Base-by-base conservation (phyloP, 2,329 filamentous ascomycete species). In the Catunica adiposa region DNA sequence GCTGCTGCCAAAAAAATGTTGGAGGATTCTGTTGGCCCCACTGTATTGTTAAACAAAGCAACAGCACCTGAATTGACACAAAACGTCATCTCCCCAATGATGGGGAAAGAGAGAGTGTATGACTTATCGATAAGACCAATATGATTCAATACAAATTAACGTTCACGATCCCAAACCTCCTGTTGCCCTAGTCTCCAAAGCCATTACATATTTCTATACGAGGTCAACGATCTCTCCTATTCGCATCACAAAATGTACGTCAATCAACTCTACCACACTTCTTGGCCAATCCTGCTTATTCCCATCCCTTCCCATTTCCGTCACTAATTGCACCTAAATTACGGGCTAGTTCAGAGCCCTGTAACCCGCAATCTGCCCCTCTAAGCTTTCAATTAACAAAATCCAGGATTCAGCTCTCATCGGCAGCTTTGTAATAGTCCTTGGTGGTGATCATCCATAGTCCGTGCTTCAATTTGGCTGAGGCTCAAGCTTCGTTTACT, bases 101-200 rank as follows among this genome's bases (percentile, higher is more conserved):
- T 38, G n/a, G 20, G 40, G 20, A 44, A 44, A 22, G 40, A 44
- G 17, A 17, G 15, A 5, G 11, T n/a, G 20, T 7, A 7, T 44
- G 9, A 20, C 54, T 56, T 56, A 56, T 56, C 54, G 54, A 56
- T 56, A 56, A 56, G 54, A 17, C 6, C 38, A 42, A 15, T 42
- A n/a, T 7, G 6, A 34, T 34, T n/a, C 38, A 15, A 15, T 6
- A n/a, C n/a, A 42, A n/a, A 20, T 42, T n/a, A 6, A 20, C 38
- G n/a, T n/a, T 34, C 29, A 11, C 11, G 29, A 34, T 34, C 29
- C n/a, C n/a, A n/a, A n/a, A n/a, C n/a, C n/a, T n/a, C n/a, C n/a
- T n/a, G n/a, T n/a, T n/a, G n/a, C n/a, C n/a, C n/a, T n/a, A n/a
- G n/a, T 34, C 11, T 5, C 29, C 5, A 5, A 34, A 34, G 5